Conservation (phyloP, 345 rosid species). For the Hevea brasiliensis region DNA sequence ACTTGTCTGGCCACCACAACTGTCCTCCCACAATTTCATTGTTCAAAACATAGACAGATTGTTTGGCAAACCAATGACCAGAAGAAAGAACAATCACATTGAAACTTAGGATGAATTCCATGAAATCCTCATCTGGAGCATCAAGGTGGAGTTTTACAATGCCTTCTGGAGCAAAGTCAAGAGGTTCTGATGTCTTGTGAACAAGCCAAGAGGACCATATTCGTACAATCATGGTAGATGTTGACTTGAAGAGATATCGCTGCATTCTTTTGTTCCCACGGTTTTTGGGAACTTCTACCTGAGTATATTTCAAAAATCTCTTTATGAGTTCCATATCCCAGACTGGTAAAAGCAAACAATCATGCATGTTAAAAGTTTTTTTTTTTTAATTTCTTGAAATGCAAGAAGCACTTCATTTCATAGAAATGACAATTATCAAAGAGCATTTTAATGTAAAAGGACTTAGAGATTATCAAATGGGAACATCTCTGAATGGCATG, state of each 20-base stretch:
- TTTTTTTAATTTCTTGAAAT: neutral
- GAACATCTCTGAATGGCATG: neutral
- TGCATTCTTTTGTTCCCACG: slow-evolving; percentile 90
- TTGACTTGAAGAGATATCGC: slow-evolving; percentile 69
- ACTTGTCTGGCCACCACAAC: slow-evolving; percentile 85
- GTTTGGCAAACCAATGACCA: slow-evolving; percentile 99
- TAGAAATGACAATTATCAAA: neutral
- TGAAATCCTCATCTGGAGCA: slow-evolving; percentile 64
- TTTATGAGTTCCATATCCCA: slow-evolving; percentile 2
- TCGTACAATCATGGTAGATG: slow-evolving; percentile 68
- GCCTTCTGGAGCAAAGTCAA: slow-evolving; percentile 71
- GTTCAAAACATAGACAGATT: slow-evolving; percentile 75
- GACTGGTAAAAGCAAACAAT: neutral
- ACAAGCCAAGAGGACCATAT: slow-evolving; percentile 99
- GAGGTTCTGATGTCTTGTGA: slow-evolving; percentile 54
- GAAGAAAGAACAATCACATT: slow-evolving; percentile 86
- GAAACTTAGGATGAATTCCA: slow-evolving; percentile 64
- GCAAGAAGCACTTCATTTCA: neutral
- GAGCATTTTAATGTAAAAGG: neutral
- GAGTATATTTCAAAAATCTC: slow-evolving; percentile 27
- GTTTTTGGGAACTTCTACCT: slow-evolving; percentile 91
- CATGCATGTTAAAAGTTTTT: neutral
- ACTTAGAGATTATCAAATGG: neutral
- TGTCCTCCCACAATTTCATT: slow-evolving; percentile 92
- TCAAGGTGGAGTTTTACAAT: slow-evolving; percentile 88